Percentiles rank a stretch among this genome's conserved stretches.
Evolutionary conservation across 176 grass and related monocot species (phyloP).

Genomic region (Carex myosuroides): DNA sequence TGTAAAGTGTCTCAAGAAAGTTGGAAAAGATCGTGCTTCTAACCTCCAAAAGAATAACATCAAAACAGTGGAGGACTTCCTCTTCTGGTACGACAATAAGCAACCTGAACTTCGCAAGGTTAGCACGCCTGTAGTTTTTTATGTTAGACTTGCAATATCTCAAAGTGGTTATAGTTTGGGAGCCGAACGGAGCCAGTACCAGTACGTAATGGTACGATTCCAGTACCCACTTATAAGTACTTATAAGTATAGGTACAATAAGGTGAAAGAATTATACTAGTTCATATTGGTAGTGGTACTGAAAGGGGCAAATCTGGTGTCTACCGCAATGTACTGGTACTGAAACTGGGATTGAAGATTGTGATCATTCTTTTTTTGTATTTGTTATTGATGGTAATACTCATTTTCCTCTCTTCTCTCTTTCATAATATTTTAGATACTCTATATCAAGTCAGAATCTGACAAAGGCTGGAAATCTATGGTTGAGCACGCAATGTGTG

Average conservation of each 20-base stretch:
- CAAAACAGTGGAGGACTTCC: background rate
- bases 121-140: background rate
- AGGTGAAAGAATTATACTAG: background rate
- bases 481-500: background rate
- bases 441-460: background rate
- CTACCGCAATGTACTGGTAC: background rate
- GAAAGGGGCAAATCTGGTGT: background rate
- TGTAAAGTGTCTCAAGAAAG: background rate
- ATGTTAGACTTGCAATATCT: background rate
- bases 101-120: background rate
- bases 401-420: background rate
- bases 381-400: background rate
- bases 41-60: background rate
- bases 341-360: background rate
- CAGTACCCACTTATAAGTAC: background rate
- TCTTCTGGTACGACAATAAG: background rate
- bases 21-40: slow-evolving; percentile 8
- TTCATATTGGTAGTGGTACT: background rate
- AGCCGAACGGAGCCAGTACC: background rate
- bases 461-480: background rate
- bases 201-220: background rate
- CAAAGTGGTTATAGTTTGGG: background rate
- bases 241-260: background rate
- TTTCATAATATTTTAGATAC: background rate
- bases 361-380: no score